Evolutionary conservation across 2,329 filamentous ascomycete genomes (phyloP).

Genomic region (Helotiales sp.): DNA sequence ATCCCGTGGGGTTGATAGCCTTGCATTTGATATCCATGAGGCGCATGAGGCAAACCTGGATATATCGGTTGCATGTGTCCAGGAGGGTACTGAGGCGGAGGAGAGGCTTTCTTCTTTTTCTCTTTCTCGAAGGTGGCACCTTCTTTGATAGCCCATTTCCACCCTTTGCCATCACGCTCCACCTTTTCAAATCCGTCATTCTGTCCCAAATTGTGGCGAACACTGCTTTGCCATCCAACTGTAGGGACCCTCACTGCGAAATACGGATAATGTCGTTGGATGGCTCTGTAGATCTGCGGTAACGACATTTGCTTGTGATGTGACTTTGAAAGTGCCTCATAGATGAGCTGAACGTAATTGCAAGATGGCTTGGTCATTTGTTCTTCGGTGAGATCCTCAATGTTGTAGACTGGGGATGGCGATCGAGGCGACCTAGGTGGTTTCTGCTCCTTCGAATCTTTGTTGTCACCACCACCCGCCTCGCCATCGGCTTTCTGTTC

Average conservation of each 20-base stretch:
- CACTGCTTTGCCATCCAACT: slow-evolving; percentile 65
- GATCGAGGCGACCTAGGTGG: slow-evolving; percentile 46
- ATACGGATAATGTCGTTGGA: slow-evolving; percentile 61
- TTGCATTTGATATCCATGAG: slow-evolving; percentile 26
- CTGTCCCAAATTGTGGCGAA: slow-evolving; percentile 65
- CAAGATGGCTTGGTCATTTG: slow-evolving; percentile 69
- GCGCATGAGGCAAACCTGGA: slow-evolving; percentile 34
- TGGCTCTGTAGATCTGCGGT: slow-evolving; percentile 64
- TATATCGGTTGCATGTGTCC: slow-evolving; percentile 35
- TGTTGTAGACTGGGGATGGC: slow-evolving; percentile 58
- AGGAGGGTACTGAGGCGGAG: slow-evolving; percentile 47
- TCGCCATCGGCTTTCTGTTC: slow-evolving; percentile 60
- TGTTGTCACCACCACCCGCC: slow-evolving; percentile 55
- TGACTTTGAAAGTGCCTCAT: slow-evolving; percentile 59
- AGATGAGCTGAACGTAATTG: slow-evolving; percentile 63
- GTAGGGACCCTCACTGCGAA: slow-evolving; percentile 59
- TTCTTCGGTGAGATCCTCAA: slow-evolving; percentile 68
- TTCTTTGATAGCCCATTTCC: slow-evolving; percentile 59
- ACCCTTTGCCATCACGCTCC: slow-evolving; percentile 59
- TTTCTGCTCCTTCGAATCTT: slow-evolving; percentile 67
- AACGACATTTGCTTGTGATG: slow-evolving; percentile 57
- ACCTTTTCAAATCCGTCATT: slow-evolving; percentile 60
- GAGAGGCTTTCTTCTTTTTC: slow-evolving; percentile 51
- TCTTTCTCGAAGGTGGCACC: slow-evolving; percentile 61
- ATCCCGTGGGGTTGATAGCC: slow-evolving; percentile 30